Conservation (phyloP, 768 basidiomycete genomes). For the Russula dissimulans region DNA sequence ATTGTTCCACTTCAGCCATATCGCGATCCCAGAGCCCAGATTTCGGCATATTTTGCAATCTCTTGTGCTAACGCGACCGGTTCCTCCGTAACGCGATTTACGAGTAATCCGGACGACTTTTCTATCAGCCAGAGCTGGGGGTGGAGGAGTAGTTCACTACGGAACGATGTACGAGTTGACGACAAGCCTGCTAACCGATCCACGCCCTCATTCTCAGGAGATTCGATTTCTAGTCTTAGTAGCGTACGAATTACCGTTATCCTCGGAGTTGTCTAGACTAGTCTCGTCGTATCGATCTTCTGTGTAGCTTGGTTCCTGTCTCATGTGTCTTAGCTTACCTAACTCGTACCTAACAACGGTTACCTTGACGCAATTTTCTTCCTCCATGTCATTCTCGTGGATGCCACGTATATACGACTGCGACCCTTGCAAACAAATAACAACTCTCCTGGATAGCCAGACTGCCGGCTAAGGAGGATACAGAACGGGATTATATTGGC, state of each 20-base stretch:
- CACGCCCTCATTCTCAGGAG: not conserved
- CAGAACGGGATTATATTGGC: not conserved
- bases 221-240: slow-evolving; percentile 36
- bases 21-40: slow-evolving; percentile 59
- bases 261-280: slow-evolving; percentile 55
- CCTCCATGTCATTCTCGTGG: not conserved
- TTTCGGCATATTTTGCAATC: slow-evolving; percentile 78
- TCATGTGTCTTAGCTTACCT: not conserved
- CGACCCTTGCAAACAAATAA: not conserved
- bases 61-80: slow-evolving; percentile 76
- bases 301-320: not conserved
- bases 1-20: slow-evolving; percentile 56
- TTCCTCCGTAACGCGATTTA: slow-evolving; percentile 72
- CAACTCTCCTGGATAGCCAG: not conserved
- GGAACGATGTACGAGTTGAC: slow-evolving; percentile 37
- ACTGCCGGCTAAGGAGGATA: not conserved
- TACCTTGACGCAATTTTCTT: not conserved
- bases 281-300: not conserved
- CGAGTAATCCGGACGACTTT: slow-evolving; percentile 80
- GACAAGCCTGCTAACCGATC: slow-evolving; percentile 17
- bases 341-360: not conserved
- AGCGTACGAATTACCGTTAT: slow-evolving; percentile 72
- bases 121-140: slow-evolving; percentile 87
- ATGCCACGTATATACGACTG: slow-evolving; percentile 5
- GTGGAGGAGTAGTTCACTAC: slow-evolving; percentile 64